Evolutionary conservation across 2,329 filamentous ascomycete genomes (phyloP).

Genomic region (Monascus ruber): DNA sequence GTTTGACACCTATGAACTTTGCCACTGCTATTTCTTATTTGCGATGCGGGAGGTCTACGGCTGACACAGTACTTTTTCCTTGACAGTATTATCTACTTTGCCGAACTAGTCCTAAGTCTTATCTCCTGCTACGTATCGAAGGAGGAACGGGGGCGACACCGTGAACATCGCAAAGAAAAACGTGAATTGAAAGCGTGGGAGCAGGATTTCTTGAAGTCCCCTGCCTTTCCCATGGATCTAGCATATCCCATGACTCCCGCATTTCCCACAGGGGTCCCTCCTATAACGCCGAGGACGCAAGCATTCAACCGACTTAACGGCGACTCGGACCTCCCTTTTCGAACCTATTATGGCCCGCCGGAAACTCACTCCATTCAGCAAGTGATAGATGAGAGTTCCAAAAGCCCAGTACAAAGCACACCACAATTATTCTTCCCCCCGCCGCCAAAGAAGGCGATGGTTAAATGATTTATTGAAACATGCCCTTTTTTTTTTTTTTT

Average conservation of each 20-base stretch:
- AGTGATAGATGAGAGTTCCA: background rate
- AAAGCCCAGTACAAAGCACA: conserved; percentile 1
- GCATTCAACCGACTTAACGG: conserved; percentile 31
- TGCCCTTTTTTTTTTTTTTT: no score
- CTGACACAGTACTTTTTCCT: conserved; percentile 5
- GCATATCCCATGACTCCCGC: conserved; percentile 21
- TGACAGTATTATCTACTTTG: conserved; percentile 38
- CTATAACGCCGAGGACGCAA: conserved; percentile 31
- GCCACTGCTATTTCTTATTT: background rate
- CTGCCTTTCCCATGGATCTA: conserved; percentile 23
- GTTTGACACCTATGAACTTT: conserved; percentile 12
- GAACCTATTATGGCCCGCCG: conserved; percentile 18
- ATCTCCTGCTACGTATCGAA: conserved; percentile 37
- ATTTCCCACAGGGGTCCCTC: conserved; percentile 20
- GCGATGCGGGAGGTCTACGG: background rate
- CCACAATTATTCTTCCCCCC: conserved; percentile 32
- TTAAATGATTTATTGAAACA: no score
- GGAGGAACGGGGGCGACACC: conserved; percentile 22
- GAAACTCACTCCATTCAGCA: conserved; percentile 1
- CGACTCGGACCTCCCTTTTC: conserved; percentile 30
- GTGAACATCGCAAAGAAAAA: conserved; percentile 25
- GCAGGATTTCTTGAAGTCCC: conserved; percentile 29
- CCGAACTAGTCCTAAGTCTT: conserved; percentile 37
- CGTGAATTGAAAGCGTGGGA: conserved; percentile 30
- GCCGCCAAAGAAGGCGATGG: conserved; percentile 27